These are phyloP conservation scores for Fraxinus sp. DNA, from an alignment of 305 asterid genomes.

Conservation along the genomic window DNA sequence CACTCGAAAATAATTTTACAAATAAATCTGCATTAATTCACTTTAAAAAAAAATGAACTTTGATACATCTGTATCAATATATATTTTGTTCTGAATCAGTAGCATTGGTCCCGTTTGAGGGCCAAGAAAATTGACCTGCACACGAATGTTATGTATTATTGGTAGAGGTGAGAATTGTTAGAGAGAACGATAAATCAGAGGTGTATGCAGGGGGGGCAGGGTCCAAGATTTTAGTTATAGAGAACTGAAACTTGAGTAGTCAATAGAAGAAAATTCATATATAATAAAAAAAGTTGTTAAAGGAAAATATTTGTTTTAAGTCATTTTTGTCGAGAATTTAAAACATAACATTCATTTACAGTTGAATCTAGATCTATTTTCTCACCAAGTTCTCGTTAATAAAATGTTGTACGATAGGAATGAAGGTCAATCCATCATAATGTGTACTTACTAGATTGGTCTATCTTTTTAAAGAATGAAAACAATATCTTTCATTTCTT, in stretches of 20 bases:
- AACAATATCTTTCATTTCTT: neutral
- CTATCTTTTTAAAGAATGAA: too few species aligned
- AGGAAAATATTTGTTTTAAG: too few species aligned
- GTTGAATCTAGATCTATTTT: neutral
- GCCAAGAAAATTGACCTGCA: neutral
- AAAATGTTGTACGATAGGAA: neutral
- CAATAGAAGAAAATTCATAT: too few species aligned
- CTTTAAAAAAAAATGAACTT: neutral
- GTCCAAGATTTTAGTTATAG: neutral
- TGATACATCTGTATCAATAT: neutral
- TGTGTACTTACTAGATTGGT: neutral
- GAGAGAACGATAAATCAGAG: neutral
- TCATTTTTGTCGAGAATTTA: neutral
- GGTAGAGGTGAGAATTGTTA: neutral
- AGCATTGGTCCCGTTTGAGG: neutral
- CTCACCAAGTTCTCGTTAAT: too few species aligned
- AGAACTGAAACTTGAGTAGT: neutral
- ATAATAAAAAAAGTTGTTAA: too few species aligned
- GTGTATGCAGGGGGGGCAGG: neutral
- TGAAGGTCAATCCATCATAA: neutral
- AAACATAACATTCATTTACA: too few species aligned
- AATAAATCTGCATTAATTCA: neutral
- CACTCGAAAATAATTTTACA: neutral
- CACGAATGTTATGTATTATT: neutral
- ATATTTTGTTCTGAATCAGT: neutral